phyloP scores from a whole-genome alignment of 768 basidiomycete genomes.

The Leccinum broughii region DNA sequence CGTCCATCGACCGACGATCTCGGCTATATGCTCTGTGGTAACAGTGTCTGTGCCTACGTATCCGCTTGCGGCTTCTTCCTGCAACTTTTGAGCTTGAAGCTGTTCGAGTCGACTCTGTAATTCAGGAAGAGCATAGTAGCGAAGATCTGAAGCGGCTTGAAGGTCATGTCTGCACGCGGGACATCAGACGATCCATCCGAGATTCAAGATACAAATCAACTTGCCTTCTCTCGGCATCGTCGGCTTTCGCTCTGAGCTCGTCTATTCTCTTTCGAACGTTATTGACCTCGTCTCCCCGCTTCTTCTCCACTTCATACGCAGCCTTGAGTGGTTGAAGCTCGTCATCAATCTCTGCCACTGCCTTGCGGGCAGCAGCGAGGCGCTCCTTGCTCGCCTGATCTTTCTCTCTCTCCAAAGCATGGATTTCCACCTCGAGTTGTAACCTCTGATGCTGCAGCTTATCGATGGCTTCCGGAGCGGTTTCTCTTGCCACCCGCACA shows the following conservation, averaged over 20 bases:
- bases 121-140: constrained; percentile 92
- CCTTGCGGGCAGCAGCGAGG: constrained; percentile 68
- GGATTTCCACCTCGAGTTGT: constrained; percentile 92
- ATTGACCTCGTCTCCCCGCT: constrained; percentile 77
- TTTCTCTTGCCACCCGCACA: constrained; percentile 91
- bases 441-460: constrained; percentile 85
- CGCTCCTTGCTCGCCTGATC: constrained; percentile 87
- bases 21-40: constrained; percentile 87
- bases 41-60: constrained; percentile 65
- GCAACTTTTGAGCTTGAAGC: constrained; percentile 71
- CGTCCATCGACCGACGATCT: constrained; percentile 93
- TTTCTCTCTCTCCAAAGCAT: constrained; percentile 91
- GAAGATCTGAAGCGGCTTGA: constrained; percentile 80
- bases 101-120: constrained; percentile 69
- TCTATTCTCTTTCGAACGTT: constrained; percentile 79
- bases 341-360: constrained; percentile 82
- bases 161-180: constrained; percentile 56
- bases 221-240: constrained; percentile 87
- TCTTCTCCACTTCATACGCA: constrained; percentile 86
- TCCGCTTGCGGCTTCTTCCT: constrained; percentile 63
- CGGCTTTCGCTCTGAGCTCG: constrained; percentile 86
- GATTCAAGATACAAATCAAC: constrained; percentile 17
- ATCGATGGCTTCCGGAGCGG: constrained; percentile 91
- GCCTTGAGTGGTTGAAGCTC: constrained; percentile 79
- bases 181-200: not conserved